Base-by-base conservation (phyloP, 31 red algal genomes). In the Endocladia muricata region DNA sequence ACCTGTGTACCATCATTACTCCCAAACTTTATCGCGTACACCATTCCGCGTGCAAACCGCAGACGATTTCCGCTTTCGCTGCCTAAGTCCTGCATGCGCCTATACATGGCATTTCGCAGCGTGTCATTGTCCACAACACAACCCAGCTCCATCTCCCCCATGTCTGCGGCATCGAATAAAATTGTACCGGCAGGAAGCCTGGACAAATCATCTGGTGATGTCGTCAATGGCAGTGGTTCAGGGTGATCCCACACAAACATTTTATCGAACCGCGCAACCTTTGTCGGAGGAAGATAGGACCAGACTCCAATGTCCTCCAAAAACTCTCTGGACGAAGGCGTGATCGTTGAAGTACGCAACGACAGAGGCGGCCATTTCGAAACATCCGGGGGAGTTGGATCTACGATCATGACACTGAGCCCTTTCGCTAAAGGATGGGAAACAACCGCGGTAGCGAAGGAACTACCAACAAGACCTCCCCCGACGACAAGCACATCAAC, bases 401-500 rank as follows among this genome's bases (percentile, higher is more conserved):
- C 91, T 32, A 94, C 64, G 44, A 94, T 31, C 19, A 84, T 43
- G 3, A 87, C 68, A 48, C 37, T 41, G 31, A 88, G 58, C 25
- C 49, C 41, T 21, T 49, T 61, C 1, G 79, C 43, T 23, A 74
- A 32, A 37, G 85, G 91, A 21, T 77, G 60, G 8, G 74, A 83
- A 33, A 57, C 44, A 15, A 95, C 37, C 4, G 84, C 83, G 13
- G 85, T 62, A 28, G 86, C 90, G 26, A 97, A 71, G 9, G 94
- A 80, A 21, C 81, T 67, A 21, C 94, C 94, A 39, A 97, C 94
- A 23, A 97, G 69, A 8, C 94, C 94, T 13, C 89, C 94, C 0
- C 94, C 94, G 1, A 93, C 81, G 55, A 97, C 77, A 48, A 88
- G 60, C 39, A 97, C 43, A 55, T 97, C 94, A 4, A 69, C 84